Evolutionary conservation across 2,329 filamentous ascomycete genomes (phyloP).

Genomic region (Aspergillus proliferans): DNA sequence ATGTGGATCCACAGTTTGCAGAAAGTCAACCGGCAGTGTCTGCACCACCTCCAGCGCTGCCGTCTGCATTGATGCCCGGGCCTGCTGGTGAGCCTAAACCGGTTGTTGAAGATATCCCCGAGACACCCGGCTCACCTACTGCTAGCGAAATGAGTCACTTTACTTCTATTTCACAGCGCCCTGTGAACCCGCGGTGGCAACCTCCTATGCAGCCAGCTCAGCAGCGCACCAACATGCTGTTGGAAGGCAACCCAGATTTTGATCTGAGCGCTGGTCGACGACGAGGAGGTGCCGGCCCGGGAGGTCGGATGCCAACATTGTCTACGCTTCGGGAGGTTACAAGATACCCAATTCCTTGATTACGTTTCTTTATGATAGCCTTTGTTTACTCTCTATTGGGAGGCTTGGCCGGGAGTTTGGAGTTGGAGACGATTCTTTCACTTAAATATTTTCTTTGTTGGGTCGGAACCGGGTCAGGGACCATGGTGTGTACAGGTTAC

Average conservation of each 20-base stretch:
- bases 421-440: background rate
- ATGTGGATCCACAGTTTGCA: constrained; percentile 82
- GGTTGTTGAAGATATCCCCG: constrained; percentile 56
- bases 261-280: constrained; percentile 50
- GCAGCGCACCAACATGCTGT: constrained; percentile 63
- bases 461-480: no score
- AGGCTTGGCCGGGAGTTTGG: background rate
- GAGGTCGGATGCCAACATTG: constrained; percentile 22
- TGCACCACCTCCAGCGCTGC: constrained; percentile 16
- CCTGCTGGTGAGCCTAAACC: constrained; percentile 33
- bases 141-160: constrained; percentile 78
- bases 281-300: constrained; percentile 13
- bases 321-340: constrained; percentile 11
- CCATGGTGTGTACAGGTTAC: no score
- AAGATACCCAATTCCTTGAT: constrained; percentile 21
- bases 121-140: constrained; percentile 62
- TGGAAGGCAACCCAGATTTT: constrained; percentile 82
- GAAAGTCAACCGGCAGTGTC: constrained; percentile 32
- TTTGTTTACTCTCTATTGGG: background rate
- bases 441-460: background rate
- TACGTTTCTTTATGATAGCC: background rate
- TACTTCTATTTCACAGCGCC: constrained; percentile 82
- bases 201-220: constrained; percentile 42
- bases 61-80: constrained; percentile 35
- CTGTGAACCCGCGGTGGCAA: constrained; percentile 80